A percentile compares a stretch with the other conserved stretches of the same genome.
phyloP scores from a whole-genome alignment of 768 basidiomycete genomes.

The Suillus plorans region DNA sequence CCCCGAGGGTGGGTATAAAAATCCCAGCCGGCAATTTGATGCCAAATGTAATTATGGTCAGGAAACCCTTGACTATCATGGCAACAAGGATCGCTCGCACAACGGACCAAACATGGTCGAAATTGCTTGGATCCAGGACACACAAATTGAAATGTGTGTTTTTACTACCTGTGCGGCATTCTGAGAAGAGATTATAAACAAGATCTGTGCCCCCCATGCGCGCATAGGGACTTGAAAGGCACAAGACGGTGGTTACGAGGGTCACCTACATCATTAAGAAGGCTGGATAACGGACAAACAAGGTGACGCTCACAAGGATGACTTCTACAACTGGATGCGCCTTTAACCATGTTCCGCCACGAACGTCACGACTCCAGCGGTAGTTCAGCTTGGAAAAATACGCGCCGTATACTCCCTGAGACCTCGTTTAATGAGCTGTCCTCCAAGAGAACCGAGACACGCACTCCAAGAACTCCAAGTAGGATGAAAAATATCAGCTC shows the following conservation, averaged over 20 bases:
- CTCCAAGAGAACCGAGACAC: constrained; percentile 19
- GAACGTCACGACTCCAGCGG: constrained; percentile 81
- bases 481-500: constrained; percentile 85
- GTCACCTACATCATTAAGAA: constrained; percentile 58
- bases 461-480: constrained; percentile 86
- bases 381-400: constrained; percentile 91
- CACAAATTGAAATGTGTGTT: constrained; percentile 70
- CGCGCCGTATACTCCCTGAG: constrained; percentile 89
- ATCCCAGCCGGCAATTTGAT: constrained; percentile 92
- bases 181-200: constrained; percentile 87
- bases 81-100: constrained; percentile 68
- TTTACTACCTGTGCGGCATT: constrained; percentile 64
- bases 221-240: constrained; percentile 87
- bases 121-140: constrained; percentile 57
- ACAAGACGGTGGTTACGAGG: constrained; percentile 68
- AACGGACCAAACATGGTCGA: constrained; percentile 58
- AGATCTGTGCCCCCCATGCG: constrained; percentile 96
- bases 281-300: not conserved
- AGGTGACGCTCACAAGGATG: constrained; percentile 52
- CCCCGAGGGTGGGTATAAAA: constrained; percentile 94
- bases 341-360: constrained; percentile 79
- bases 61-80: constrained; percentile 73
- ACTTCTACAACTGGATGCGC: constrained; percentile 83
- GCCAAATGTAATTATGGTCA: constrained; percentile 91
- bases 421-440: constrained; percentile 10